Evolutionary conservation across 2,329 filamentous ascomycete genomes (phyloP).

Genomic region (Helotiales sp.): DNA sequence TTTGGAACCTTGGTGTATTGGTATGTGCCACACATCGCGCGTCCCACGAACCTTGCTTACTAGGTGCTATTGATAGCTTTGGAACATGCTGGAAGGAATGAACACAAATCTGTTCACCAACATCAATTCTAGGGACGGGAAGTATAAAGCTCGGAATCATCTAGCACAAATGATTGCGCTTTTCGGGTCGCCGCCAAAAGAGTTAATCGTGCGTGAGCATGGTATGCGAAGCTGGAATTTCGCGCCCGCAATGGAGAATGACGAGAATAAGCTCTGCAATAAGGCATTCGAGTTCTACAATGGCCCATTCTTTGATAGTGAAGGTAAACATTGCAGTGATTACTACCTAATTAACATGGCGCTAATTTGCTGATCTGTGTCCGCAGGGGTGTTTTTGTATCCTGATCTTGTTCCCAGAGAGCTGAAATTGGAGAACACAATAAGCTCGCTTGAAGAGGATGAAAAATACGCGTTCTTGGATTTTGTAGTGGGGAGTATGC

Average conservation of each 20-base stretch:
- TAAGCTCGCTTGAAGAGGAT: constrained; percentile 9
- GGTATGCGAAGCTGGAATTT: constrained; percentile 43
- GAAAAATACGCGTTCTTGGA: constrained; percentile 7
- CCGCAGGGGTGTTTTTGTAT: constrained; percentile 5
- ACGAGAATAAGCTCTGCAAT: constrained; percentile 16
- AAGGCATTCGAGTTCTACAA: constrained; percentile 18
- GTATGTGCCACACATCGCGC: constrained; percentile 29
- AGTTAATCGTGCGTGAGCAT: constrained; percentile 42
- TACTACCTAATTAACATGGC: neutral
- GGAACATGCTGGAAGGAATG: constrained; percentile 22
- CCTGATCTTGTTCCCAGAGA: constrained; percentile 9
- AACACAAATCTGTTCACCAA: constrained; percentile 16
- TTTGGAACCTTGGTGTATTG: constrained; percentile 45
- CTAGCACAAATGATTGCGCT: constrained; percentile 51
- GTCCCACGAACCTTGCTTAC: neutral
- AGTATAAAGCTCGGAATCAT: constrained; percentile 46
- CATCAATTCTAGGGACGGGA: constrained; percentile 11
- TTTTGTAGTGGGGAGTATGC: constrained; percentile 8
- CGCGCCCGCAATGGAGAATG: constrained; percentile 38
- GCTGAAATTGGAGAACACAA: constrained; percentile 3
- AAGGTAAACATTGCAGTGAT: constrained; percentile 15
- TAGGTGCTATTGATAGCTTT: constrained; percentile 14
- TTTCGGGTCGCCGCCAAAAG: constrained; percentile 46
- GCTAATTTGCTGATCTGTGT: neutral
- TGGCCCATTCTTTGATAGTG: constrained; percentile 19